A percentile compares a stretch with the other conserved stretches of the same genome.
Evolutionary conservation across 148 eudicot genomes (phyloP).

Genomic region (Chenopodium quinoa): DNA sequence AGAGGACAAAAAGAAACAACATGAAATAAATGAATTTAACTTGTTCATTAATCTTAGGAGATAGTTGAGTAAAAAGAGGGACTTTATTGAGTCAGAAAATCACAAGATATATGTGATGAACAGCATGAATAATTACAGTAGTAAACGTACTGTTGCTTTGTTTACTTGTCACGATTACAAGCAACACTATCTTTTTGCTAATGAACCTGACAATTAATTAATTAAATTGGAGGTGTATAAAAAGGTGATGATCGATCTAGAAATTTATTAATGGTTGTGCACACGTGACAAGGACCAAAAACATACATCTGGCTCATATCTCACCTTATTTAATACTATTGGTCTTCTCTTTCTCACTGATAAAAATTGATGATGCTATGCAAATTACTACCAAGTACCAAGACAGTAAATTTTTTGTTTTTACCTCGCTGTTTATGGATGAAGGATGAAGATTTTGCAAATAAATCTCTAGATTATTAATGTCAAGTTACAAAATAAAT

Average conservation of each 20-base stretch:
- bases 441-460: too few relatives aligned
- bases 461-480: too few relatives aligned
- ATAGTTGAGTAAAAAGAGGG: conserved; percentile 2
- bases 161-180: background rate
- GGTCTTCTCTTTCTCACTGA: background rate
- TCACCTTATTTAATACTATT: too few relatives aligned
- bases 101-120: conserved; percentile 21
- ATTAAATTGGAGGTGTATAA: background rate
- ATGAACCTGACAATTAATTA: background rate
- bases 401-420: too few relatives aligned
- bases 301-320: background rate
- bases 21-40: too few relatives aligned
- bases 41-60: background rate
- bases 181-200: background rate
- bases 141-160: background rate
- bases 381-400: too few relatives aligned
- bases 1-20: too few relatives aligned
- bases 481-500: background rate
- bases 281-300: conserved; percentile 5
- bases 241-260: background rate
- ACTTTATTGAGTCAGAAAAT: background rate
- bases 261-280: background rate
- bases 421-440: too few relatives aligned
- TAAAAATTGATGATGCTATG: too few relatives aligned
- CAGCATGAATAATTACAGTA: background rate